phyloP scores from a whole-genome alignment of 345 rosid genomes.

The Acer negundo region DNA sequence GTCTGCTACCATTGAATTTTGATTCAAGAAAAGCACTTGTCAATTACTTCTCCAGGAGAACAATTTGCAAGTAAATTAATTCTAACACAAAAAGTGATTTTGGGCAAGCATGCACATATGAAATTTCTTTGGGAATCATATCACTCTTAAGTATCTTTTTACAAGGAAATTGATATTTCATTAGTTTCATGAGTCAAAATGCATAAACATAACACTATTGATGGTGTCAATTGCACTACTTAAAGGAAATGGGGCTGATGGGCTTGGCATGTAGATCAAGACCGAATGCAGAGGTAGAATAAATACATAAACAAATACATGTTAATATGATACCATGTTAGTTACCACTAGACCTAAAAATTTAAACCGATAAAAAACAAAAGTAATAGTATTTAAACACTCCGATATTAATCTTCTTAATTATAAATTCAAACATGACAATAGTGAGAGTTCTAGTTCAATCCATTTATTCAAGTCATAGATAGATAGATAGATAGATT shows the following conservation, averaged over 20 bases:
- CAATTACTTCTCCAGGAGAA: neutral
- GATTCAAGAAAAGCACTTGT: neutral
- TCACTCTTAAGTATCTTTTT: too few relatives aligned
- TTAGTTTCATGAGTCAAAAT: neutral
- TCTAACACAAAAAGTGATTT: neutral
- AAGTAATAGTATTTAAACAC: too few relatives aligned
- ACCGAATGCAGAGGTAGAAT: too few relatives aligned
- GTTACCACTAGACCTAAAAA: too few relatives aligned
- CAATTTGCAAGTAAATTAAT: neutral
- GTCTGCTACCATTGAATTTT: constrained; percentile 28
- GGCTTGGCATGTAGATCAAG: too few relatives aligned
- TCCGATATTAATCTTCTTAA: neutral
- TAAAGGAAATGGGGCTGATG: too few relatives aligned
- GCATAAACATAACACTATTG: neutral
- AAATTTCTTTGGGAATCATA: too few relatives aligned
- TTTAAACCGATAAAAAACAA: too few relatives aligned
- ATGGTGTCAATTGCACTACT: neutral
- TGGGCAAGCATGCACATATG: neutral
- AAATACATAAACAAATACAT: too few relatives aligned
- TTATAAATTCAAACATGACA: neutral
- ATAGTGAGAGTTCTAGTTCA: neutral
- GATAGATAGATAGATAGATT: neutral
- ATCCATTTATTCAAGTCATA: neutral
- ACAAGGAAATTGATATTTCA: neutral
- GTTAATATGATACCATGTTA: too few relatives aligned